Evolutionary conservation across 805 yeast species (phyloP).

Genomic region (Lipomyces yamanashiensis): DNA sequence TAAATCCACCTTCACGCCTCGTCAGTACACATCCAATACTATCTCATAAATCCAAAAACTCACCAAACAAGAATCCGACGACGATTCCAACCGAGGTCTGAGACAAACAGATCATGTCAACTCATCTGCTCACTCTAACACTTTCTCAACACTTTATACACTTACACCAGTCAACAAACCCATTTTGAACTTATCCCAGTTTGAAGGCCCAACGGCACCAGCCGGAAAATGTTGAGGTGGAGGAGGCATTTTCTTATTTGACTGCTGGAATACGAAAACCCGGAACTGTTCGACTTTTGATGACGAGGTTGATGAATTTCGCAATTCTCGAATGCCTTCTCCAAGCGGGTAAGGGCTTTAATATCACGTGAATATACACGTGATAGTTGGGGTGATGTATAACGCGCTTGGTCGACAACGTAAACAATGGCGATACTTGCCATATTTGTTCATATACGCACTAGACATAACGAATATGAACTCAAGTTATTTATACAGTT

Average conservation of each 20-base stretch:
- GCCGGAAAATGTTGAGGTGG: conserved; percentile 41
- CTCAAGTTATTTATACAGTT: conserved; percentile 31
- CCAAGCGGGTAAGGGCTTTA: background rate
- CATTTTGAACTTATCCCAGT: conserved; percentile 97
- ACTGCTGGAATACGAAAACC: background rate
- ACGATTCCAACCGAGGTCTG: conserved; percentile 84
- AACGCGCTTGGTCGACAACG: background rate
- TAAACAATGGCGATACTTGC: background rate
- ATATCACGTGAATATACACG: background rate
- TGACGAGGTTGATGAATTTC: background rate
- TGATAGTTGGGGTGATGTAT: background rate
- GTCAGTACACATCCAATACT: background rate
- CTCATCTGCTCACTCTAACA: background rate
- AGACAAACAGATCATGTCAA: conserved; percentile 1
- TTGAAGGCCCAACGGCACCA: conserved; percentile 59
- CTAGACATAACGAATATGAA: conserved; percentile 15
- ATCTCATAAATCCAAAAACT: conserved; percentile 7
- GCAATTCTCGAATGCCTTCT: background rate
- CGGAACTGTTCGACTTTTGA: background rate
- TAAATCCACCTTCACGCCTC: conserved; percentile 58
- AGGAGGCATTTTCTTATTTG: conserved; percentile 38
- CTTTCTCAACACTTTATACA: conserved; percentile 9
- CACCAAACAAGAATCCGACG: conserved; percentile 90
- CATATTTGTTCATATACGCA: background rate
- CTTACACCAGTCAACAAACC: conserved; percentile 93